Base-by-base conservation (phyloP, 495 filamentous ascomycete species). In the Achaetomiella virescens region DNA sequence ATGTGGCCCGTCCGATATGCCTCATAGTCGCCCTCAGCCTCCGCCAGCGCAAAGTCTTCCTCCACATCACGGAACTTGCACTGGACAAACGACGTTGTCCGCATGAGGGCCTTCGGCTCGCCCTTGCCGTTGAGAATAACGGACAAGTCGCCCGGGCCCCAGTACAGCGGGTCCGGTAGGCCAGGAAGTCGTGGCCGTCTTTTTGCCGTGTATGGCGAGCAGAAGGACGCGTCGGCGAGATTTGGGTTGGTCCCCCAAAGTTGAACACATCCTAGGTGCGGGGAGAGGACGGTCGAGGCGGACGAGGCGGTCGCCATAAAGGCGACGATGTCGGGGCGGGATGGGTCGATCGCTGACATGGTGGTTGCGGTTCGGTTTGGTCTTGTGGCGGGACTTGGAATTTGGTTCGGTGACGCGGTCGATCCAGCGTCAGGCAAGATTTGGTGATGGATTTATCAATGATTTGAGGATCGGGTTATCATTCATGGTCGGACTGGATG, bases 331-430 rank as follows among this genome's bases (percentile, higher is more conserved):
- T 65, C 61, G 22, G 66, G 61, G 42, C 58, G 55, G 53, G 40
- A 44, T n/a, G 59, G 61, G 11, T 66, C 56, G 53, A 78, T 77
- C 2, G 81, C 76, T 15, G 84, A 60, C 50, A 78, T 27, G 83
- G 80, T 21, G 84, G 63, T 29, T 9, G 15, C 27, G 36, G 27
- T 29, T 47, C 17, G 41, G 11, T 11, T 43, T 43, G 20, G 6
- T 9, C 21, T 41, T 29, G 15, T 22, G 5, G 37, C 12, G 8
- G 29, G 15, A 2, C 40, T 43, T 24, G 40, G 10, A 17, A 18
- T 40, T 9, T n/a, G n/a, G n/a, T n/a, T n/a, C n/a, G n/a, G n/a
- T n/a, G n/a, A n/a, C n/a, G n/a, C n/a, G n/a, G n/a, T n/a, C n/a
- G n/a, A n/a, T n/a, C n/a, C n/a, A n/a, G n/a, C n/a, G n/a, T n/a